Percentiles rank a stretch among this genome's conserved stretches.
phyloP scores from a whole-genome alignment of 176 grass and related monocot species.

The Ensete ventricosum region DNA sequence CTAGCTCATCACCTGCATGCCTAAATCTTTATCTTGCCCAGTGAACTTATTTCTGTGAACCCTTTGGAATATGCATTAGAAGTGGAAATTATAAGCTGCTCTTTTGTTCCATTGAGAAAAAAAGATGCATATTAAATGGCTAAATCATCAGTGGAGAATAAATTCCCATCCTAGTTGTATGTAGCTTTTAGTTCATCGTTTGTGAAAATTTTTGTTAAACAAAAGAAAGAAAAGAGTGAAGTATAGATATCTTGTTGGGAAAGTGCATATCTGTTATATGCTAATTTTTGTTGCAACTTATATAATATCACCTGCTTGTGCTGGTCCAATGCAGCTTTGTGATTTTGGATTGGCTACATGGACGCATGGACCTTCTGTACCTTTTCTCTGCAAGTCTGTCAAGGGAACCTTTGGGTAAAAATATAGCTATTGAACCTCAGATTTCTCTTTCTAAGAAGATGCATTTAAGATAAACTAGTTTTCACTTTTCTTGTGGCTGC shows the following conservation, averaged over 20 bases:
- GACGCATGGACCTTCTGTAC: slow-evolving; percentile 36
- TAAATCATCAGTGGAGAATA: too few species aligned
- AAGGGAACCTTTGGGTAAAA: slow-evolving; percentile 50
- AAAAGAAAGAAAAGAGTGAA: neutral
- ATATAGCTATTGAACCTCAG: slow-evolving; percentile 3
- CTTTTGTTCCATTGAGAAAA: neutral
- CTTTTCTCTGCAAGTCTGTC: slow-evolving; percentile 48
- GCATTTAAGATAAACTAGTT: neutral
- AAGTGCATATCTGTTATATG: neutral
- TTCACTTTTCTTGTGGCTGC: slow-evolving; percentile 11
- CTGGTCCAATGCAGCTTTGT: slow-evolving; percentile 20
- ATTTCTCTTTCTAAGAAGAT: neutral
- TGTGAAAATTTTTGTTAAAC: neutral
- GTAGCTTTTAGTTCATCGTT: too few species aligned
- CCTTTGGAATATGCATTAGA: neutral
- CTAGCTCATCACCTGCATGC: neutral
- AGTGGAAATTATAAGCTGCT: neutral
- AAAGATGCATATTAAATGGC: neutral
- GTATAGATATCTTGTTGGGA: neutral
- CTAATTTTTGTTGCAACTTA: neutral
- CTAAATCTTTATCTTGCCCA: neutral
- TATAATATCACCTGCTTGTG: neutral
- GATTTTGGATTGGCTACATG: slow-evolving; percentile 55
- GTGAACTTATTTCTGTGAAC: neutral
- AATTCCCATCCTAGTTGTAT: too few species aligned